These are phyloP conservation scores for Mucor ambiguus DNA, from an alignment of 371 early-diverging fungal genomes.

Conservation along the genomic window DNA sequence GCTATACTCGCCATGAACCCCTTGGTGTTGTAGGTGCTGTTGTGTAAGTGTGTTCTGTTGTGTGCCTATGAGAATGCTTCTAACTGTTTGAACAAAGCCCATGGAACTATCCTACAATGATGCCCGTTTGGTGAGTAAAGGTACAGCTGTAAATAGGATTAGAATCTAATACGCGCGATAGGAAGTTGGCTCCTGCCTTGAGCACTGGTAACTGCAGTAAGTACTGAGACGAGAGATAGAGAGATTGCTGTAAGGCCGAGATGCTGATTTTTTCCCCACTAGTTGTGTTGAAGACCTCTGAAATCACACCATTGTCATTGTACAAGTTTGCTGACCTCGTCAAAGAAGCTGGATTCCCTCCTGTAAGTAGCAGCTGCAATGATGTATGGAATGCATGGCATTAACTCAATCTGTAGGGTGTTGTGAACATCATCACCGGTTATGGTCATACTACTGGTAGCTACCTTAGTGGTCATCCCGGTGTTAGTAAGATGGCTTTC, in stretches of 20 bases:
- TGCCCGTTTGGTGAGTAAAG: conserved; percentile 57
- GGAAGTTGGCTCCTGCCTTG: conserved; percentile 87
- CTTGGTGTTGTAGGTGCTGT: conserved; percentile 77
- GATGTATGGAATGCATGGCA: neutral
- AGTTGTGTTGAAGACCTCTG: conserved; percentile 43
- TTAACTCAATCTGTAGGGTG: conserved; percentile 44
- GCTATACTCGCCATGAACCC: conserved; percentile 79
- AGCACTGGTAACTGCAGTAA: conserved; percentile 69
- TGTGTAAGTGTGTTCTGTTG: conserved; percentile 47
- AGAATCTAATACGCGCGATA: no score
- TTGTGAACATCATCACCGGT: conserved; percentile 69
- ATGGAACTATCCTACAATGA: conserved; percentile 60
- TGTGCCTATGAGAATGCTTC: neutral
- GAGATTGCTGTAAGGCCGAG: neutral
- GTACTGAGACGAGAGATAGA: conserved; percentile 13
- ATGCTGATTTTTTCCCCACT: neutral
- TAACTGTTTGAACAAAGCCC: conserved; percentile 8
- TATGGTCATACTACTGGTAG: conserved; percentile 44
- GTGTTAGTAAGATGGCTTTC: conserved; percentile 63
- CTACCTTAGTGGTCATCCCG: conserved; percentile 36
- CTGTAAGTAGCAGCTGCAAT: conserved; percentile 33
- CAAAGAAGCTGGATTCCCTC: conserved; percentile 49
- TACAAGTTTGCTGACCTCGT: conserved; percentile 50
- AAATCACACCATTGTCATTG: conserved; percentile 56
- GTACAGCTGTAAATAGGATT: no score